Conservation (phyloP, 164 flowering plant species). For the Chimonanthus salicifolius region DNA sequence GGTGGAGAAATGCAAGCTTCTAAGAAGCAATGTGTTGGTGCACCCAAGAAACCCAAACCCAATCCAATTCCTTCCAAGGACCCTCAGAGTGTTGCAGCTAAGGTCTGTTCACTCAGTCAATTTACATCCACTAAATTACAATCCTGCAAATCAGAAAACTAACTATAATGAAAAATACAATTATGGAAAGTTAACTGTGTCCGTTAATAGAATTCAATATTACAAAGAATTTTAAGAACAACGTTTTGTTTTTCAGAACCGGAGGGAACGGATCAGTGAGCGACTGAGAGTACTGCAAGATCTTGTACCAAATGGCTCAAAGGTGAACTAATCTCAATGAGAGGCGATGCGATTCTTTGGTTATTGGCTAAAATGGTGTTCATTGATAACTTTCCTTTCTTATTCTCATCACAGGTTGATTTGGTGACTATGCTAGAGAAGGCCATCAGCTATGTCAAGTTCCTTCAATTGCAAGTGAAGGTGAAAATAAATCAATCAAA, state of each 20-base stretch:
- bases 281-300: slow-evolving; percentile 81
- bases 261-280: slow-evolving; percentile 87
- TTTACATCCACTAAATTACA: too few relatives aligned
- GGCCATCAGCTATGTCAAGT: slow-evolving; percentile 91
- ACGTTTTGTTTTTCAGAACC: slow-evolving; percentile 48
- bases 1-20: slow-evolving; percentile 9
- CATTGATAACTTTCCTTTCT: not conserved
- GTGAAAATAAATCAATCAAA: slow-evolving; percentile 21
- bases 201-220: too few relatives aligned
- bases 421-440: slow-evolving; percentile 93
- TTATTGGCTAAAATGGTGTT: too few relatives aligned
- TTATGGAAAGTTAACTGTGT: too few relatives aligned
- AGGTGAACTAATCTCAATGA: slow-evolving; percentile 33
- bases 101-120: slow-evolving; percentile 31
- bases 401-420: slow-evolving; percentile 56
- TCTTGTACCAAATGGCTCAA: slow-evolving; percentile 86
- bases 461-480: slow-evolving; percentile 95
- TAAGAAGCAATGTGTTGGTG: slow-evolving; percentile 54
- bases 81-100: slow-evolving; percentile 91
- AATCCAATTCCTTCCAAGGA: slow-evolving; percentile 52
- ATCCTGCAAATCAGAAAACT: too few relatives aligned
- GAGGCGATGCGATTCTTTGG: not conserved
- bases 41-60: slow-evolving; percentile 41
- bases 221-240: not conserved
- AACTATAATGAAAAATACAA: too few relatives aligned